Evolutionary conservation across 2,329 filamentous ascomycete species (phyloP).

Genomic region (Aspergillus transmontanensis): DNA sequence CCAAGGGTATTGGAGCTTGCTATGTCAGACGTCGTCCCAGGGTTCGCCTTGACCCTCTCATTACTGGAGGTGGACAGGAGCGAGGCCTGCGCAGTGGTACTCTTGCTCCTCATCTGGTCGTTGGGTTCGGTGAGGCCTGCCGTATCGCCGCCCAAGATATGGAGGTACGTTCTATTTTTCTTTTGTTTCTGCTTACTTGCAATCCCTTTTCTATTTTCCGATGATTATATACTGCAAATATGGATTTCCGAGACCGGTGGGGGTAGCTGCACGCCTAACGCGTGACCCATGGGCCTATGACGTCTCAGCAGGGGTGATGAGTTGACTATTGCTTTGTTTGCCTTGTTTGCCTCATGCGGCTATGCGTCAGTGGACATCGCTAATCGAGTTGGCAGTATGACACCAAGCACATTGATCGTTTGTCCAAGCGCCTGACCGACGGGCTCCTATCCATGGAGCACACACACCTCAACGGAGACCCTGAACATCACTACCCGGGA

Average conservation of each 20-base stretch:
- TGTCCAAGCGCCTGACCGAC: constrained; percentile 81
- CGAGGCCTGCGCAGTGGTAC: constrained; percentile 93
- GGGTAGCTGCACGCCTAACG: constrained; percentile 38
- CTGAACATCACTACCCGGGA: constrained; percentile 83
- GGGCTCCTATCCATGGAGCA: constrained; percentile 89
- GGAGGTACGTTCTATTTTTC: constrained; percentile 64
- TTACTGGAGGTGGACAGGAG: constrained; percentile 95
- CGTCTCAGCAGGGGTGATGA: constrained; percentile 70
- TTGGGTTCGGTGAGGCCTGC: constrained; percentile 94
- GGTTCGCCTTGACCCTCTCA: constrained; percentile 92
- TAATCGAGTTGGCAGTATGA: constrained; percentile 72
- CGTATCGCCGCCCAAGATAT: constrained; percentile 89
- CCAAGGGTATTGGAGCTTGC: constrained; percentile 95
- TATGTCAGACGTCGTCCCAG: constrained; percentile 90
- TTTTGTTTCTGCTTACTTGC: constrained; percentile 10
- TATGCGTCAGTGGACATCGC: not conserved
- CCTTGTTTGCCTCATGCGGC: constrained; percentile 28
- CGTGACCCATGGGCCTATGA: constrained; percentile 55
- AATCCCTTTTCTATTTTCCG: constrained; percentile 19
- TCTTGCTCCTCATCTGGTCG: constrained; percentile 81
- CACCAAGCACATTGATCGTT: constrained; percentile 74
- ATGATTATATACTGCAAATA: constrained; percentile 78
- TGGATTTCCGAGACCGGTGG: constrained; percentile 76
- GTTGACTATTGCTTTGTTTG: constrained; percentile 13
- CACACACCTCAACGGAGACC: constrained; percentile 85